Evolutionary conservation across 164 flowering plant genomes (phyloP), one percentile per base, ranked within the genome.

Genomic region (Tinospora cordifolia): DNA sequence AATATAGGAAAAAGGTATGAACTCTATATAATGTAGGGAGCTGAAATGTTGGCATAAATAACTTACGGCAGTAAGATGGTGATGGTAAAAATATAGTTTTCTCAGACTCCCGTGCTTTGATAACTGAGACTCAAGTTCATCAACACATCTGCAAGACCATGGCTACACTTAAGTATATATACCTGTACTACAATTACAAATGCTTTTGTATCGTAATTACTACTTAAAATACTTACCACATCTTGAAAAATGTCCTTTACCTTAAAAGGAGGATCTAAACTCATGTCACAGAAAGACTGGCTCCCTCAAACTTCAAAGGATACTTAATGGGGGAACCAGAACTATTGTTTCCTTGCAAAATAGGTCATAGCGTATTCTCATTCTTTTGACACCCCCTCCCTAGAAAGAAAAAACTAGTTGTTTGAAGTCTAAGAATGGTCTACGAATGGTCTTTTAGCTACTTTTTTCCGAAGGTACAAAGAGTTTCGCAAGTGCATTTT

Each of bases 11-110:
- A 60, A 11, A 26, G 40, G 3, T 62, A 25, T 49, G 44, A 59
- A 17, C 12, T n/a, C 21, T 22, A 54, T 12, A 25, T 40, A 66
- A 30, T 21, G 57, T 26, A 46, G 19, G 15, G 41, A 63, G 49
- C 30, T 65, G 22, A 46, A 72, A 38, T 72, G 73, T 7, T 1
- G 46, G 41, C 21, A 9, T 9, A 39, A 24, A 1, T 8, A 6
- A 12, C 87, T 79, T 80, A 94, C 99, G 24, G 92, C 81, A 65
- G 99, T 92, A 75, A 94, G 98, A 81, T 94, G 99, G 68, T 87
- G 97, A 74, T 92, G 99, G 75, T 92, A 88, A 75, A 89, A 94
- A 79, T 94, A 94, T 2, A 94, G 89, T 72, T 86, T 92, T 78
- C 79, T 92, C 36, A 94, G 89, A 79, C 97, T 89, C 26, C 98